Evolutionary conservation across 1,284 basidiomycete species (phyloP), one percentile per base, ranked within the genome.

Genomic region (Apiotrichum veenhuisii): DNA sequence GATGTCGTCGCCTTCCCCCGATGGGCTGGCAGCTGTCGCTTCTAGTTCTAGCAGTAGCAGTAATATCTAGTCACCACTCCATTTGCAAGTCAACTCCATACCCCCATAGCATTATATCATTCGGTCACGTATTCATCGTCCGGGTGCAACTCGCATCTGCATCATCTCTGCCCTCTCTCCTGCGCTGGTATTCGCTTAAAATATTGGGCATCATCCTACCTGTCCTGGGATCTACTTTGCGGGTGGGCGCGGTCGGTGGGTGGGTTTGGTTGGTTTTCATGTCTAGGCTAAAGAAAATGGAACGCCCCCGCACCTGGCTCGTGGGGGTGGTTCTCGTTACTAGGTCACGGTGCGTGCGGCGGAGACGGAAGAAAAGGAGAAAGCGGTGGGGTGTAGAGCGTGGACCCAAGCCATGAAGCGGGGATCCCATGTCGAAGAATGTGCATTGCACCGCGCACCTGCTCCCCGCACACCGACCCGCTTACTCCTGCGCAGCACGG

Each of bases 1-100:
- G 93, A 97, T 74, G 91, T 90, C 66, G 85, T 93, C 49, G 84
- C 90, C 3, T 91, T 95, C 81, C 91, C 93, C 1, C 79, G 92
- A 59, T 93, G 91, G 87, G 84, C 87, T 22, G 91, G 90, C 20
- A 82, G 73, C 61, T 78, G 77, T 60, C 66, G 68, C 46, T 78
- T 75, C 58, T 78, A 69, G 61, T 18, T 20, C 44, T n/a, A 8
- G 33, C 10, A 36, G 4, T 11, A n/a, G n/a, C n/a, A n/a, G n/a
- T 36, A 11, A 30, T 36, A 17, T 36, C 17, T 36, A 3, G 38
- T 26, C 36, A 11, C 20, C 44, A 9, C 44, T 12, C 20, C 26
- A n/a, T n/a, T n/a, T n/a, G n/a, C n/a, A n/a, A 37, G 26, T 30
- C n/a, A 45, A 54, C 33, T 58, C 48, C 15, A 44, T 15, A n/a